Percentiles rank a stretch among this genome's conserved stretches.
Evolutionary conservation across 2,329 filamentous ascomycete species (phyloP).

Genomic region (Aspergillus sp.): DNA sequence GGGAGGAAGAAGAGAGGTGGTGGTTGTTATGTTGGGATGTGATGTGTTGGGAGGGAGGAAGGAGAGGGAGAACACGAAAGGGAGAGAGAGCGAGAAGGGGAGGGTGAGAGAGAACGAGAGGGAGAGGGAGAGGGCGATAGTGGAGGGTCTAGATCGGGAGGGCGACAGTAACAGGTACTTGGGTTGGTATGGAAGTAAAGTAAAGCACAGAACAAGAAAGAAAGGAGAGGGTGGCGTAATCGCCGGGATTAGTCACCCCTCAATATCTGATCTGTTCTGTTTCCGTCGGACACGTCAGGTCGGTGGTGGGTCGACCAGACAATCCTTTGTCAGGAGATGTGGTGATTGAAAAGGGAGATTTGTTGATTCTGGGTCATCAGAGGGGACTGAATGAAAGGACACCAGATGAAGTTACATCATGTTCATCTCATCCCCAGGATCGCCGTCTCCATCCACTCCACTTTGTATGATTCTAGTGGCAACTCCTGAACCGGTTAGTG

Average conservation of each 20-base stretch:
- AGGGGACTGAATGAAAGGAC: too few species aligned
- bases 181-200: constrained; percentile 6
- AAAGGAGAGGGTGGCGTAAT: constrained; percentile 2
- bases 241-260: neutral
- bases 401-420: too few species aligned
- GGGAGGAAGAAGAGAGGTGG: constrained; percentile 12
- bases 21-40: constrained; percentile 11
- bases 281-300: too few species aligned
- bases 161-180: too few species aligned
- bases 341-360: too few species aligned
- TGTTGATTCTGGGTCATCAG: too few species aligned
- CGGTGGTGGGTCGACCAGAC: too few species aligned
- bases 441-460: too few species aligned
- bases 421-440: too few species aligned
- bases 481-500: too few species aligned
- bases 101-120: constrained; percentile 35
- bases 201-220: constrained; percentile 7
- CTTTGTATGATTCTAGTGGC: too few species aligned
- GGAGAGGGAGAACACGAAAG: constrained; percentile 11
- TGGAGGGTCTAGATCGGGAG: constrained; percentile 10
- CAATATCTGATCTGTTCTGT: neutral
- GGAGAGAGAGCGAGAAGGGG: constrained; percentile 22
- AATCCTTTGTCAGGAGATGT: too few species aligned
- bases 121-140: constrained; percentile 15
- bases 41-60: constrained; percentile 17